phyloP scores from a whole-genome alignment of 2,329 filamentous ascomycete species.

The Aspergillus versicolor region DNA sequence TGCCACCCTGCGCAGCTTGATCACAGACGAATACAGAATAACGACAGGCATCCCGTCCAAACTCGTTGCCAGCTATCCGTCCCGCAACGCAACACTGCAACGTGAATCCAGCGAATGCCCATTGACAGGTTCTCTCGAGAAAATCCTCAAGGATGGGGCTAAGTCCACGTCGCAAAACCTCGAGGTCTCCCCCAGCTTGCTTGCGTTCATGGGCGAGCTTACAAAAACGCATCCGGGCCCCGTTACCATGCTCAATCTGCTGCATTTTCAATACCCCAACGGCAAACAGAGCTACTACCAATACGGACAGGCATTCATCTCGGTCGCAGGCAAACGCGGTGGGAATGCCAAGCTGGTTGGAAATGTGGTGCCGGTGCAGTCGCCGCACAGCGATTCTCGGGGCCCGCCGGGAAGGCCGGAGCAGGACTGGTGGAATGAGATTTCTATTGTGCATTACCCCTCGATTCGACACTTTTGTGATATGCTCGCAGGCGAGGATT shows the following conservation, averaged over 20 bases:
- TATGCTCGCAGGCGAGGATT: conserved; percentile 59
- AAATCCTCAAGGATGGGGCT: conserved; percentile 15
- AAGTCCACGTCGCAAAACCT: conserved; percentile 49
- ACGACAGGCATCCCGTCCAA: conserved; percentile 38
- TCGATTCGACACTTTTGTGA: conserved; percentile 62
- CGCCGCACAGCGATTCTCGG: conserved; percentile 21
- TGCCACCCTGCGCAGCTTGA: conserved; percentile 13
- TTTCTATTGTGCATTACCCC: conserved; percentile 65
- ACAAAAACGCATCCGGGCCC: conserved; percentile 38
- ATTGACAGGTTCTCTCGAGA: conserved; percentile 29
- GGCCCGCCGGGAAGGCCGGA: conserved; percentile 21
- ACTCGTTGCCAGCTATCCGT: conserved; percentile 28
- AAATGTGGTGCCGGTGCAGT: conserved; percentile 46
- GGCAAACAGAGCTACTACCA: conserved; percentile 55
- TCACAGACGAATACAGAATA: conserved; percentile 32
- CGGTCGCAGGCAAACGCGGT: conserved; percentile 54
- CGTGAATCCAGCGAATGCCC: conserved; percentile 16
- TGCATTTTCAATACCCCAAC: conserved; percentile 54
- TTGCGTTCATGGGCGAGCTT: conserved; percentile 48
- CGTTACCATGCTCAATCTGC: conserved; percentile 64
- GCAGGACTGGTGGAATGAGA: conserved; percentile 57
- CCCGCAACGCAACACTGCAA: conserved; percentile 25
- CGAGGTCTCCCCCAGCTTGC: conserved; percentile 54
- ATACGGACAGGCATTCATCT: conserved; percentile 51
- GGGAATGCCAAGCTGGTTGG: conserved; percentile 63